These are phyloP conservation scores for Micromonas commoda DNA, from an alignment of 139 green algal genomes.

Conservation along the genomic window DNA sequence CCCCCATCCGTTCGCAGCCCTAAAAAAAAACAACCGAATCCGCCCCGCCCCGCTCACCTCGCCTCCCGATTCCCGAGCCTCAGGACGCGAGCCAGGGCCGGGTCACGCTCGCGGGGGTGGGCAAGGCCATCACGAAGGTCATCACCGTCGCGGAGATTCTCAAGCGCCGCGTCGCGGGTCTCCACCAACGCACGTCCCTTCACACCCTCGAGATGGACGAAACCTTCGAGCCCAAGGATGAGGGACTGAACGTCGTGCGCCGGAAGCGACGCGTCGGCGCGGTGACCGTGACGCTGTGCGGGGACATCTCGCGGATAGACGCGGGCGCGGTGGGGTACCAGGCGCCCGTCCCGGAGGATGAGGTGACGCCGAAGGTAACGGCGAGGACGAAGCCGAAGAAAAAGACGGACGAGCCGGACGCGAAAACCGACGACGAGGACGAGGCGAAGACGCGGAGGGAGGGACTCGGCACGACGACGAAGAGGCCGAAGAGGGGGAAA, in stretches of 20 bases:
- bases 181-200: conserved; percentile 68
- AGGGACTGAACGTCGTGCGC: too few species aligned
- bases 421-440: neutral
- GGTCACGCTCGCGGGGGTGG: conserved; percentile 52
- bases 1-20: too few species aligned
- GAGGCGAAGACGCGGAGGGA: neutral
- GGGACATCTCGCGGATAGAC: neutral
- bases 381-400: neutral
- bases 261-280: neutral
- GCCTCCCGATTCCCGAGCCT: too few species aligned
- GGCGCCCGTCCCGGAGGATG: neutral
- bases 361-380: neutral
- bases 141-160: conserved; percentile 70
- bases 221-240: conserved; percentile 30
- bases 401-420: neutral
- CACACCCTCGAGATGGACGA: conserved; percentile 54
- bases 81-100: neutral
- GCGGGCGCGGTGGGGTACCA: neutral
- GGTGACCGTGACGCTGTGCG: neutral
- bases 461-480: neutral
- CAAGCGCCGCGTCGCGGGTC: conserved; percentile 59
- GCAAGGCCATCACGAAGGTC: conserved; percentile 73
- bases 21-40: too few species aligned
- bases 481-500: neutral
- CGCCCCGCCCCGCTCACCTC: too few species aligned